Evolutionary conservation across 805 yeast species (phyloP), one percentile per base, ranked within the genome.

Genomic region (Candida succiphila): DNA sequence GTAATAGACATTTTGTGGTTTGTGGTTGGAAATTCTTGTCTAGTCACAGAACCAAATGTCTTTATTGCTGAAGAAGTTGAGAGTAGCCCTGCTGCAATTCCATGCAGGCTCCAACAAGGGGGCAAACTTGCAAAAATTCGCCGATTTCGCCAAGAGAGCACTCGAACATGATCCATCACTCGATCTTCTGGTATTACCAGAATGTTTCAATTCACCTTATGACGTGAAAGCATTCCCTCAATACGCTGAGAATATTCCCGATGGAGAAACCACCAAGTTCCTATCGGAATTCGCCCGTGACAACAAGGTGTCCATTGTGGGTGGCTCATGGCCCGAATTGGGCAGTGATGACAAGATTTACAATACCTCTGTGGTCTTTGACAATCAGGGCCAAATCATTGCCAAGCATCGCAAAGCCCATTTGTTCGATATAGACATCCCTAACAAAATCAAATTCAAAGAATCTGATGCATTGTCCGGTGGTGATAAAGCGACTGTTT

Each of bases 171-270:
- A 79, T 17, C 66, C 75, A 14, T 50, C 57, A 17, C 72, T 77
- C 7, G 82, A 88, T 46, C 63, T 89, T 27, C 72, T 92, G 9
- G 85, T 92, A 42, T 63, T 92, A 22, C 98, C 98, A 7, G 97
- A 92, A 60, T 87, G 96, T 61, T 89, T 88, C 72, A 92, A 89
- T 55, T 84, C 96, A 2, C 97, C 97, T 3, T 92, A 92, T 52
- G 75, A 94, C 0, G 95, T 86, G 20, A 72, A 73, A 37, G 80
- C 88, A 40, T 92, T 92, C 58, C 73, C 82, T 5, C 77, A 84
- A 38, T 89, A 92, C 52, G 88, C 95, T 3, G 98, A 92, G 55
- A 45, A 56, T n/a, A 82, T 92, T 28, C 94, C 95, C 5, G 54
- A 61, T 2, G 94, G 94, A 5, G 78, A 75, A 38, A 67, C 77